These are phyloP conservation scores for Nicotiana knightiana DNA, from an alignment of 257 asterid species.

Conservation along the genomic window DNA sequence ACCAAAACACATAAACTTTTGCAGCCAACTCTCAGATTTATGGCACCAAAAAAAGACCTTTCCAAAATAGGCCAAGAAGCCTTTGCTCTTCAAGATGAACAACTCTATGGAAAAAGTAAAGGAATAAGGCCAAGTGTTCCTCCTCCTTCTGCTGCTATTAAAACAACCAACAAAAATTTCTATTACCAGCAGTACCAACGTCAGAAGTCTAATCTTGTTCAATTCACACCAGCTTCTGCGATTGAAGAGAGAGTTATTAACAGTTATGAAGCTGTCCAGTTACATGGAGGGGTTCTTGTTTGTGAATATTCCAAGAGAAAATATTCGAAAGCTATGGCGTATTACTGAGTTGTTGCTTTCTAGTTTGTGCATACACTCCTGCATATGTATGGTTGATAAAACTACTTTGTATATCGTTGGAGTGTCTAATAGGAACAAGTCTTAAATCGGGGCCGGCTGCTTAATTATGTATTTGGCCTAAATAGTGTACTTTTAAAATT, in stretches of 20 bases:
- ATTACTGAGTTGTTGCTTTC: neutral
- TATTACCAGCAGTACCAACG: neutral
- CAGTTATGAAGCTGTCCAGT: neutral
- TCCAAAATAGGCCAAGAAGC: neutral
- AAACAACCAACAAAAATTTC: neutral
- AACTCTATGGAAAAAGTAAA: neutral
- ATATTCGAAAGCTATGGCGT: neutral
- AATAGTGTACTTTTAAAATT: no score
- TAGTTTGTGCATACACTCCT: no score
- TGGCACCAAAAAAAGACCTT: neutral
- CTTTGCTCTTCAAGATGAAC: neutral
- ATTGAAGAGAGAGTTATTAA: neutral
- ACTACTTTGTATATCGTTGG: no score
- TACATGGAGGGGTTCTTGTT: neutral
- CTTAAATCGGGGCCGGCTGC: no score
- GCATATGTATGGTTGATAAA: no score
- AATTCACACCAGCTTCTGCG: neutral
- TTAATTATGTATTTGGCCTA: no score
- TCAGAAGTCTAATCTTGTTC: neutral
- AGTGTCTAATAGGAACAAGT: no score
- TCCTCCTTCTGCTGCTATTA: no score
- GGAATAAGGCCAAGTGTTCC: neutral
- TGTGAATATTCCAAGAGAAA: neutral
- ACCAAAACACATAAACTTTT: neutral
- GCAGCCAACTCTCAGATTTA: neutral